A percentile compares a stretch with the other conserved stretches of the same genome.
Conservation (phyloP, 139 green algal species). For the Spirogloea muscicola region DNA sequence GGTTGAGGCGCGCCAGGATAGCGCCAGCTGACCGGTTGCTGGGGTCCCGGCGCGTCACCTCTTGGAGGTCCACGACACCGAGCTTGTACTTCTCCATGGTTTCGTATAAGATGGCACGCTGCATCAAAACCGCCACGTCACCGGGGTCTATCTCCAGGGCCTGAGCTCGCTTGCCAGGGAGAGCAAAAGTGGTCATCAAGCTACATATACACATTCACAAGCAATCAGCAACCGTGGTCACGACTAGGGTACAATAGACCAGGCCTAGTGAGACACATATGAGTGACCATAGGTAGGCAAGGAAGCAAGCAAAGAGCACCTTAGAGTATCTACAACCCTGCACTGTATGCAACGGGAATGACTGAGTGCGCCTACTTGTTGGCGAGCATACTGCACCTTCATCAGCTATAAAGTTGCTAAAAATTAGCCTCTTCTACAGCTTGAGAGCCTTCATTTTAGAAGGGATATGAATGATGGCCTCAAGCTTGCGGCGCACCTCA, state of each 20-base stretch:
- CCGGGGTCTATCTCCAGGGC: background rate
- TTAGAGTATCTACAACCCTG: background rate
- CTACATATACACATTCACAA: slow-evolving; percentile 24
- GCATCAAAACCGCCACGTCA: slow-evolving; percentile 3
- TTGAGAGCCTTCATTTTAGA: too few species aligned
- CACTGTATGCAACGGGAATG: background rate
- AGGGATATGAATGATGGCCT: too few species aligned
- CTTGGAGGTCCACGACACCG: background rate
- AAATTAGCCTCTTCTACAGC: too few species aligned
- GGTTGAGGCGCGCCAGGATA: slow-evolving; percentile 7
- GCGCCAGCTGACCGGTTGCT: background rate
- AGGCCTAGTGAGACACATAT: background rate
- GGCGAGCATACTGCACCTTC: too few species aligned
- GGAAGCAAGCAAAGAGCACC: background rate
- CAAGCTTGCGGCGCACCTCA: slow-evolving; percentile 7
- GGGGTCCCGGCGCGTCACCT: slow-evolving; percentile 19
- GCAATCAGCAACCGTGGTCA: background rate
- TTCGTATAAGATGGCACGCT: background rate
- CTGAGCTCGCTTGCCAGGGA: slow-evolving; percentile 1
- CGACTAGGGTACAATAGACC: too few species aligned
- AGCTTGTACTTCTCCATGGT: slow-evolving; percentile 31
- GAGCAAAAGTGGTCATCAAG: too few species aligned
- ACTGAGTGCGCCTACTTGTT: too few species aligned
- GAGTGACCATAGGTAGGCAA: background rate
- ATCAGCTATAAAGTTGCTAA: too few species aligned